A percentile compares a stretch with the other conserved stretches of the same genome.
Conservation (phyloP, 208 protist species). For the Acanthamoeba sp. region DNA sequence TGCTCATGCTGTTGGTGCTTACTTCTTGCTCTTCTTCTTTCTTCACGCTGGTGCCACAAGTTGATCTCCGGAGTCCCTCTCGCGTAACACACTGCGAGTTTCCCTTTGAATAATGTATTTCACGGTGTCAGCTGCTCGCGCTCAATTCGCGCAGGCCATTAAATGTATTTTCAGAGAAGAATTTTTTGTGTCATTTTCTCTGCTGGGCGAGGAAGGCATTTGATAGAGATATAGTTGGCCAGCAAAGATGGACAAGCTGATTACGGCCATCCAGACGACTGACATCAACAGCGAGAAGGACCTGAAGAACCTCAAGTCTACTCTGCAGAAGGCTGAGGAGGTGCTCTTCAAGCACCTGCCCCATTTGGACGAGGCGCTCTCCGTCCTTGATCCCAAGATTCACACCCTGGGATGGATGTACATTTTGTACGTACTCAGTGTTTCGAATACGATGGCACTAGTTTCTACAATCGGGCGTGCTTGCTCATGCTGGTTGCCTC, state of each 20-base stretch:
- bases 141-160: neutral
- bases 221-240: too few relatives aligned
- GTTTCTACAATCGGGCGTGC: too few relatives aligned
- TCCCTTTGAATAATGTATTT: neutral
- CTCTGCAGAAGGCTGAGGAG: constrained; percentile 74
- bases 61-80: neutral
- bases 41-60: neutral
- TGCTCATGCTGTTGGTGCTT: neutral
- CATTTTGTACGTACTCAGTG: constrained; percentile 74
- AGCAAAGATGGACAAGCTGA: constrained; percentile 73
- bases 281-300: constrained; percentile 73
- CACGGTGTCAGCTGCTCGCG: neutral
- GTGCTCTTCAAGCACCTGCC: constrained; percentile 73
- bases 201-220: neutral
- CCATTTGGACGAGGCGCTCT: constrained; percentile 68
- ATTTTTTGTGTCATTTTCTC: neutral
- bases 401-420: constrained; percentile 83
- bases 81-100: neutral
- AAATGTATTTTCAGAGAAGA: neutral
- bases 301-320: constrained; percentile 44
- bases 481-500: neutral
- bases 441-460: too few relatives aligned
- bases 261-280: constrained; percentile 48
- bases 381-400: constrained; percentile 62
- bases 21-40: neutral